These are phyloP conservation scores for Geotrichum klebahnii DNA, from an alignment of 1,139 yeast genomes.

Conservation along the genomic window DNA sequence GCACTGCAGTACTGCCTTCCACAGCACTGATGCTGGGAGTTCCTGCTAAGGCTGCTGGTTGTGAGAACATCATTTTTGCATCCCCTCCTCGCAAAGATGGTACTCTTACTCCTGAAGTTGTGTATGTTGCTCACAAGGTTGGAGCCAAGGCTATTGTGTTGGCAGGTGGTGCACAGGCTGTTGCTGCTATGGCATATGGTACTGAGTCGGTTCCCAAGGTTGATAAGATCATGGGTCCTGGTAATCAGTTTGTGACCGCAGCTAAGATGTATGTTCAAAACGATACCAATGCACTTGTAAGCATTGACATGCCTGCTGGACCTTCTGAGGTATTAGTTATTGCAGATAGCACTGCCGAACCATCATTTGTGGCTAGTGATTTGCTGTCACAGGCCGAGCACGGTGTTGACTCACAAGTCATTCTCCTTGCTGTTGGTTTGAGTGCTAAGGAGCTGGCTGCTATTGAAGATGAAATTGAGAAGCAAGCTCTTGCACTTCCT, in stretches of 20 bases:
- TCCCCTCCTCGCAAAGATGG: constrained; percentile 98
- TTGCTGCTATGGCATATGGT: constrained; percentile 98
- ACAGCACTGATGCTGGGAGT: constrained; percentile 98
- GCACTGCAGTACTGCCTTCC: constrained; percentile 96
- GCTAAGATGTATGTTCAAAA: constrained; percentile 97
- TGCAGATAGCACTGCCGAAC: constrained; percentile 82
- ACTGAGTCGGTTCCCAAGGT: constrained; percentile 88
- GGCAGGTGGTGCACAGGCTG: constrained; percentile 99
- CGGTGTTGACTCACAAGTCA: constrained; percentile 96
- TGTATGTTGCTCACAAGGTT: constrained; percentile 91
- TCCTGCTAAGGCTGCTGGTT: constrained; percentile 98
- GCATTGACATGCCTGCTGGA: constrained; percentile 99
- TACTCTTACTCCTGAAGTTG: constrained; percentile 91
- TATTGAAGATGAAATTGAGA: constrained; percentile 75
- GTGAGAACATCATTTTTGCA: constrained; percentile 87
- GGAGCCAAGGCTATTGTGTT: constrained; percentile 86
- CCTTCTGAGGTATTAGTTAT: constrained; percentile 95
- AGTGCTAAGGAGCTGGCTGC: constrained; percentile 54
- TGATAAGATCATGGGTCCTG: constrained; percentile 97
- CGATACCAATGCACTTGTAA: constrained; percentile 89
- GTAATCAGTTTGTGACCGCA: constrained; percentile 97
- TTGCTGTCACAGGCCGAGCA: constrained; percentile 97
- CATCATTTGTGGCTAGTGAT: constrained; percentile 94
- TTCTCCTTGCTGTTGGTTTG: constrained; percentile 77
- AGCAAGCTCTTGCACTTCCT: constrained; percentile 82